These are phyloP conservation scores for Papiliotrema terrestris DNA, from an alignment of 1,284 basidiomycete genomes.

Conservation along the genomic window DNA sequence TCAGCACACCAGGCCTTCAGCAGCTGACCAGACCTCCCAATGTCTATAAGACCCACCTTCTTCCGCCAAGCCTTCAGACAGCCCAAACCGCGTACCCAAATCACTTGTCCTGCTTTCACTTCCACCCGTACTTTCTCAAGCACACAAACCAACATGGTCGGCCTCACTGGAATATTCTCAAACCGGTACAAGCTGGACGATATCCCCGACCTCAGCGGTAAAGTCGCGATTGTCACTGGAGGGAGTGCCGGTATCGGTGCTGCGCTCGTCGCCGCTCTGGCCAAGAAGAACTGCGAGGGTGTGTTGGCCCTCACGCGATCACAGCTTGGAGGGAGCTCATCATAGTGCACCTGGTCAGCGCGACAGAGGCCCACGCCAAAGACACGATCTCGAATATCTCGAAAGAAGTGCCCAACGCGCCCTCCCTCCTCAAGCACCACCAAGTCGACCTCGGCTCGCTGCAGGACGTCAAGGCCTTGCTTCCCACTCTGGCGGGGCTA, in stretches of 20 bases:
- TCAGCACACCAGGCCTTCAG: no score
- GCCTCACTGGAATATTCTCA: conserved; percentile 34
- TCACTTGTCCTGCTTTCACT: background rate
- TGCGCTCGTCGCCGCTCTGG: conserved; percentile 20
- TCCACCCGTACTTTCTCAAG: background rate
- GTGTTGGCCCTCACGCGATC: conserved; percentile 5
- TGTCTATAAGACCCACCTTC: background rate
- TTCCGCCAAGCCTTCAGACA: background rate
- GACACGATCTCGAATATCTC: conserved; percentile 29
- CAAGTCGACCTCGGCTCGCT: conserved; percentile 35
- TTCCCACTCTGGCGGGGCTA: conserved; percentile 48
- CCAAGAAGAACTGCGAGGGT: conserved; percentile 26
- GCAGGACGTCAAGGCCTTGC: conserved; percentile 55
- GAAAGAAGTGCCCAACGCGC: conserved; percentile 15
- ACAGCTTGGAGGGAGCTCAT: no score
- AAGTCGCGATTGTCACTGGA: conserved; percentile 41
- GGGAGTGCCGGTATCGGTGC: conserved; percentile 36
- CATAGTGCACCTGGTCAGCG: conserved; percentile 33
- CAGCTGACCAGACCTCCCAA: background rate
- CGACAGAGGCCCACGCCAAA: conserved; percentile 34
- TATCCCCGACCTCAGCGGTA: conserved; percentile 42
- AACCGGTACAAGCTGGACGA: conserved; percentile 43
- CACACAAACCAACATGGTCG: conserved; percentile 17
- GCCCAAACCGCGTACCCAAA: background rate
- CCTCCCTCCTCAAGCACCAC: conserved; percentile 20